These are phyloP conservation scores for Colletotrichum gigasporum DNA, from an alignment of 2,329 filamentous ascomycete species.

Conservation along the genomic window DNA sequence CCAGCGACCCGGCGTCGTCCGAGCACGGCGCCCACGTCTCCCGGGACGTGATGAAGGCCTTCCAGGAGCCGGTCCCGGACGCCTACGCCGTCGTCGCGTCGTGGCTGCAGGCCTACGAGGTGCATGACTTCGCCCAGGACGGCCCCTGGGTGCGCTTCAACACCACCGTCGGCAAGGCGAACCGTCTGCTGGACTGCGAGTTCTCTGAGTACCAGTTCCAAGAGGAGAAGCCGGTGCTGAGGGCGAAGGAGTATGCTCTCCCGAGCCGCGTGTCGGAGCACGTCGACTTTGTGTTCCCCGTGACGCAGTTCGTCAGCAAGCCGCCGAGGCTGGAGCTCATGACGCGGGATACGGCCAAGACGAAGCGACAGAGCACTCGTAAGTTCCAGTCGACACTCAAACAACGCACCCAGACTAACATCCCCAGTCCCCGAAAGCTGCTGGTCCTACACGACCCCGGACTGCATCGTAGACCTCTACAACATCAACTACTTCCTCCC, in stretches of 20 bases:
- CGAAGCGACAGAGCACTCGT: background rate
- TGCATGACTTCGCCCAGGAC: conserved; percentile 43
- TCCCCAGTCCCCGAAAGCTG: conserved; percentile 1
- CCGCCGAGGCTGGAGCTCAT: conserved; percentile 45
- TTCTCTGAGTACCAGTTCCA: conserved; percentile 53
- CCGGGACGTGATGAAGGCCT: conserved; percentile 44
- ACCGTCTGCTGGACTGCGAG: conserved; percentile 51
- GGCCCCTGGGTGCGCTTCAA: conserved; percentile 54
- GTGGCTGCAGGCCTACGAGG: conserved; percentile 52
- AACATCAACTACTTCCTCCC: conserved; percentile 49
- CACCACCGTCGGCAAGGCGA: conserved; percentile 49
- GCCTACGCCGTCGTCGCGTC: conserved; percentile 47
- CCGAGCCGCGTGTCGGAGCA: conserved; percentile 48
- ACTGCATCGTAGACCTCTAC: conserved; percentile 55
- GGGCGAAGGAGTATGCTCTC: conserved; percentile 55
- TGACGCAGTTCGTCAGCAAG: conserved; percentile 56
- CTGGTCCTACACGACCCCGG: conserved; percentile 42
- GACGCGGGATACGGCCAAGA: conserved; percentile 30
- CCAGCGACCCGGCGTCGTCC: conserved; percentile 5
- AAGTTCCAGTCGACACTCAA: background rate
- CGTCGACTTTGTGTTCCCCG: conserved; percentile 58
- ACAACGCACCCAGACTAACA: background rate
- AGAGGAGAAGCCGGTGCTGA: conserved; percentile 47
- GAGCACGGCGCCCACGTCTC: conserved; percentile 42
- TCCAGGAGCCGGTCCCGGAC: conserved; percentile 45